Percentiles rank a stretch among this genome's conserved stretches.
These are phyloP conservation scores for Quercus tomentella DNA, from an alignment of 331 rosid species.

Conservation along the genomic window DNA sequence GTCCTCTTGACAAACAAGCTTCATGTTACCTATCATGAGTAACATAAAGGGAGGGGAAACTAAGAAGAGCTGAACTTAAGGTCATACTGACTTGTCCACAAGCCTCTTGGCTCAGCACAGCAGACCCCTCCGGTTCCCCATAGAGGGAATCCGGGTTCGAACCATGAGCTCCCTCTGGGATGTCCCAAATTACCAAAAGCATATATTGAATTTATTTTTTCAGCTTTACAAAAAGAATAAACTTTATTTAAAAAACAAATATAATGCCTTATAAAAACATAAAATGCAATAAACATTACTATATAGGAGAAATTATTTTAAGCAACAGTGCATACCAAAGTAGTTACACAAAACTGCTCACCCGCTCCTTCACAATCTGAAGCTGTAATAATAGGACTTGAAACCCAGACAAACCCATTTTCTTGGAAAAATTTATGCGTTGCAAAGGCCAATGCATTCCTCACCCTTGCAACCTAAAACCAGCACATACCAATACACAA, in stretches of 20 bases:
- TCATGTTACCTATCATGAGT: neutral
- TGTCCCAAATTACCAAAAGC: too few relatives aligned
- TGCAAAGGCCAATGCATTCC: slow-evolving; percentile 86
- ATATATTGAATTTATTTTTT: neutral
- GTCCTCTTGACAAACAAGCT: neutral
- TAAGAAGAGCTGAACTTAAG: neutral
- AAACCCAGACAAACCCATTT: slow-evolving; percentile 86
- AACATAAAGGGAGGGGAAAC: neutral
- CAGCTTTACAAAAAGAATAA: neutral
- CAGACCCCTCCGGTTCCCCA: too few relatives aligned
- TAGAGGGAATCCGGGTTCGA: too few relatives aligned
- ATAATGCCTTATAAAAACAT: neutral
- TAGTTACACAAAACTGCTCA: slow-evolving; percentile 96
- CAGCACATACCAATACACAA: slow-evolving; percentile 16
- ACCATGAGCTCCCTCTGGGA: too few relatives aligned
- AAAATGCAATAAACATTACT: slow-evolving; percentile 8
- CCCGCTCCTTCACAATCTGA: slow-evolving; percentile 99
- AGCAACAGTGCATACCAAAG: slow-evolving; percentile 59
- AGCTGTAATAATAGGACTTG: slow-evolving; percentile 93
- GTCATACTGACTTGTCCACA: too few relatives aligned
- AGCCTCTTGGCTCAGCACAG: too few relatives aligned
- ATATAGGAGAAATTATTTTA: slow-evolving; percentile 6
- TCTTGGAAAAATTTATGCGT: slow-evolving; percentile 96
- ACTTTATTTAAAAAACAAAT: neutral
- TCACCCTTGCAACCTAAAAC: slow-evolving; percentile 88